Evolutionary conservation across 2,329 filamentous ascomycete genomes (phyloP).

Genomic region (Cladosporium sp.): DNA sequence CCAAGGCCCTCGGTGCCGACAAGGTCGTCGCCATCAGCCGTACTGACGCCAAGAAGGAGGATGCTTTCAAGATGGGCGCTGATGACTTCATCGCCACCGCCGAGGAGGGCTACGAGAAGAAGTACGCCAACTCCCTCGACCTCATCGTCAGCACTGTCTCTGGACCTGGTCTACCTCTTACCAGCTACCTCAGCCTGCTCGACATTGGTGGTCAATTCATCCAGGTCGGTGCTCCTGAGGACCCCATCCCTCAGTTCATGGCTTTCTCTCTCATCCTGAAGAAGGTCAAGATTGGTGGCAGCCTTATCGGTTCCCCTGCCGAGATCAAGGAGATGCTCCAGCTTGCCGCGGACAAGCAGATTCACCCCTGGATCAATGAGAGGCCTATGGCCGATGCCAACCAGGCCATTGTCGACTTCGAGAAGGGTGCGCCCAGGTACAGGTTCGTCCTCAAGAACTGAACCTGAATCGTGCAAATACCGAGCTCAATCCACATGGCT

Average conservation of each 20-base stretch:
- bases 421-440: constrained; percentile 55
- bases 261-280: constrained; percentile 61
- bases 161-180: constrained; percentile 62
- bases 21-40: constrained; percentile 65
- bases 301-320: constrained; percentile 53
- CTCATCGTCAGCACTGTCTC: constrained; percentile 62
- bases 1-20: constrained; percentile 68
- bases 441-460: constrained; percentile 43
- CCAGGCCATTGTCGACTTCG: constrained; percentile 58
- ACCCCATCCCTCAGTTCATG: constrained; percentile 54
- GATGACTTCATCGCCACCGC: constrained; percentile 55
- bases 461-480: not conserved
- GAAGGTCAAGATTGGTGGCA: constrained; percentile 48
- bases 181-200: constrained; percentile 62
- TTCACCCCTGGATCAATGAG: constrained; percentile 65
- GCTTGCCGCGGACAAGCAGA: constrained; percentile 59
- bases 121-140: constrained; percentile 55
- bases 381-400: constrained; percentile 61
- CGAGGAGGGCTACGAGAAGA: constrained; percentile 60
- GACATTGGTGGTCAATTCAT: constrained; percentile 61
- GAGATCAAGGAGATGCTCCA: constrained; percentile 64
- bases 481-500: not conserved
- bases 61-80: constrained; percentile 63
- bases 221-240: constrained; percentile 67
- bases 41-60: constrained; percentile 57